Base-by-base conservation (phyloP, 1,139 yeast species). In the Kodamaea arcana region DNA sequence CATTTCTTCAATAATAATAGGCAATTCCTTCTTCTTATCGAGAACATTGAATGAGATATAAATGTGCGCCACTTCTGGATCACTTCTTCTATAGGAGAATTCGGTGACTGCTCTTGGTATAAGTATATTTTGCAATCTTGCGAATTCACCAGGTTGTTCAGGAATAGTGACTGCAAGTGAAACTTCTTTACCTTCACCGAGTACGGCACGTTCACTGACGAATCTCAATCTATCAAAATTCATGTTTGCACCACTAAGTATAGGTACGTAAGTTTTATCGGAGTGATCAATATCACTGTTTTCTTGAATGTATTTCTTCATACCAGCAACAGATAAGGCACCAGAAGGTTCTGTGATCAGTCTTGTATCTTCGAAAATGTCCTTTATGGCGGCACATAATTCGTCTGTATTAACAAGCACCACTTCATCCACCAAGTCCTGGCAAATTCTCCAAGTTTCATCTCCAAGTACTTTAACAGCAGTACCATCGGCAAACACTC, bases 401-500 rank as follows among this genome's bases (percentile, higher is more conserved):
- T 92, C 98, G 60, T 92, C 99, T 10, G 98, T 92, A 52, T 77
- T 72, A 5, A 92, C 97, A 31, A 78, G 72, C 9, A 92, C 82
- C 32, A 92, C 82, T 45, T 90, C 97, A 55, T 94, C 97, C 8
- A 92, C 87, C 38, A 80, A 79, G 32, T 83, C 78, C 45, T 73
- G 65, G 47, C 92, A 80, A 15, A 90, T 72, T 51, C 95, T 72
- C 72, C 87, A 92, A 12, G 95, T 83, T 60, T 94, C 98, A 43
- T 81, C 83, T 37, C 99, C 99, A 22, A 88, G 72, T 10, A 83
- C 60, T 52, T 82, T 85, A 29, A 92, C 99, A 4, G 98, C 97
- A n/a, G 99, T 88, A 53, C 98, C 99, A 59, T 92, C 99, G n/a
- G 98, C 98, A 62, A 92, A 92, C n/a, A 84, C 69, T n/a, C 99